Conservation (phyloP, 495 filamentous ascomycete species). For the Trichoderma orchidacearum region DNA sequence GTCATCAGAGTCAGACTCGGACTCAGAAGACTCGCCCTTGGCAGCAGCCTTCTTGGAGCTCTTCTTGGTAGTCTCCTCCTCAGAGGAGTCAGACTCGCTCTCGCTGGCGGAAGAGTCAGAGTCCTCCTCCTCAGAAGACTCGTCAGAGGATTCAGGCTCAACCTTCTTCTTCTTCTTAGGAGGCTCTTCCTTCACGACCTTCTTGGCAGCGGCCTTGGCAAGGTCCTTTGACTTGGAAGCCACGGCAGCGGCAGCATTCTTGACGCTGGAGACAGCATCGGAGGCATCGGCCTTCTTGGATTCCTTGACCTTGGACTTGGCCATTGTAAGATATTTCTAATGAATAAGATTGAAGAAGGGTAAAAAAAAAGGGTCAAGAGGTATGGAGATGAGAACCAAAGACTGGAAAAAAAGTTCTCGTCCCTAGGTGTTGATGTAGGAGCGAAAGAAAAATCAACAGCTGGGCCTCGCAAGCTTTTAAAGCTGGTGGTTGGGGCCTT, state of each 20-base stretch:
- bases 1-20: slow-evolving; percentile 22
- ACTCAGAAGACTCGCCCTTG: slow-evolving; percentile 14
- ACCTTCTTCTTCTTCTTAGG: slow-evolving; percentile 39
- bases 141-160: slow-evolving; percentile 25
- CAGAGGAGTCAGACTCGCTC: slow-evolving; percentile 13
- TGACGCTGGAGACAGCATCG: no score
- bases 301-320: slow-evolving; percentile 26
- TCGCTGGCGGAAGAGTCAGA: slow-evolving; percentile 19
- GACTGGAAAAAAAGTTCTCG: slow-evolving; percentile 5
- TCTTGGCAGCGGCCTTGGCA: slow-evolving; percentile 29
- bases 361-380: no score
- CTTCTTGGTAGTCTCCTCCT: slow-evolving; percentile 31
- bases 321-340: slow-evolving; percentile 28
- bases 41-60: slow-evolving; percentile 15
- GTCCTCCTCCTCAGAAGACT: slow-evolving; percentile 17
- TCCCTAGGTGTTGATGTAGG: slow-evolving; percentile 4
- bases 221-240: slow-evolving; percentile 35
- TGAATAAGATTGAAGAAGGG: slow-evolving; percentile 6
- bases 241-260: slow-evolving; percentile 27
- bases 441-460: slow-evolving; percentile 2
- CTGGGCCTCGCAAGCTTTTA: slow-evolving; percentile 6
- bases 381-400: slow-evolving; percentile 8
- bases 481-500: slow-evolving; percentile 8
- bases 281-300: slow-evolving; percentile 3
- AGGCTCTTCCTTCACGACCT: slow-evolving; percentile 26